Evolutionary conservation across 768 basidiomycete species (phyloP), one percentile per base, ranked within the genome.

Genomic region (Boletus sp.): DNA sequence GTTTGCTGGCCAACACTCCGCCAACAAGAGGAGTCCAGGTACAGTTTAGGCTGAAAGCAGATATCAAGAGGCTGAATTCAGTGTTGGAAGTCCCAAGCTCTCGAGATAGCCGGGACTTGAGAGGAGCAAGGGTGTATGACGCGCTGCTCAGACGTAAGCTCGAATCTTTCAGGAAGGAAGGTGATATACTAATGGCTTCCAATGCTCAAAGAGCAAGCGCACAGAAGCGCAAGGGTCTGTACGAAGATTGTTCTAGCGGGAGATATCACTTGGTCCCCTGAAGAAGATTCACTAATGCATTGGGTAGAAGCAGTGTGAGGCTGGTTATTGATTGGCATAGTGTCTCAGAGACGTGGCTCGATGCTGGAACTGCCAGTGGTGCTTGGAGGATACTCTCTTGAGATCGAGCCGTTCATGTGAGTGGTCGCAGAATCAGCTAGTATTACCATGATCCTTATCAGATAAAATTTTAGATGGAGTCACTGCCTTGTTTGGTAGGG

Each of bases 1-100:
- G 76, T 52, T 78, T 81, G 64, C 81, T 85, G 9, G 85, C 84
- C 41, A 92, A 76, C 5, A 93, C 53, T 3, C 91, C 91, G 8
- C 86, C 89, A 3, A 92, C 77, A 7, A 93, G 79, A 0, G 91
- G 92, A 8, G 92, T 94, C 81, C 84, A 83, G 3, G 85, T 84
- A 40, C 80, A 84, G 67, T 92, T 91, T 36, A 94, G 71, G 56
- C 84, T 88, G 65, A 85, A 86, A 0, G 89, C 87, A 10, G 90
- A 86, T 46, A 94, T 82, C 37, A 94, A 75, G 40, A 92, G 77
- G 44, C 86, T 84, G 71, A 89, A 92, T 65, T 92, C 86, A 0
- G 86, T 83, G 66, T 92, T 88, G 24, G 87, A 82, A 1, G 88
- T 87, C 46, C 86, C 85, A 47, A 91, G 77, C 64, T 92, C 89